Base-by-base conservation (phyloP, 129 eudicot species). In the Logfia minima region DNA sequence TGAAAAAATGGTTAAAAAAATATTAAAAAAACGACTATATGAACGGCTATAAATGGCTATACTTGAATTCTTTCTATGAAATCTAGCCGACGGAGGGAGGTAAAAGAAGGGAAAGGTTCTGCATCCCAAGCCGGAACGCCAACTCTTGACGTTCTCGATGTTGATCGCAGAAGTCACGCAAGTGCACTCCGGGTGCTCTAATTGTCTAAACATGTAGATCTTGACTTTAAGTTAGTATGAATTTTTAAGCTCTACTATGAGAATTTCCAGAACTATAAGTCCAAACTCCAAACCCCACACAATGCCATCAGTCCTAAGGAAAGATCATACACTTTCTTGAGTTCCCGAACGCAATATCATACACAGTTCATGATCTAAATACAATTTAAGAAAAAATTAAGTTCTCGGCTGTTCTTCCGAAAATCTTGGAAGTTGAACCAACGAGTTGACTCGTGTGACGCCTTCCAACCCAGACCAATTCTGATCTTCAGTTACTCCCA, bases 381-480 rank as follows among this genome's bases (percentile, higher is more conserved):
- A 6, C 18, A 63, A 48, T 62, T 34, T 21, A 63, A 29, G 35
- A 66, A 7, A 62, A 78, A 55, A 18, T 83, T 51, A 84, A 3
- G 88, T 73, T 62, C 88, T 81, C 26, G 86, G 83, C 75, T 83
- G 85, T 75, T 94, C 99, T 65, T 84, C 88, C 1, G 96, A 91
- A 82, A 94, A 94, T 85, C 99, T 89, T 9, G 99, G 99, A 78
- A 94, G 97, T 71, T 94, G 99, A 83, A 94, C 99, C 41, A 94
- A 79, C 6, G 99, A 94, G 85, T 94, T 94, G 71, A 94, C 99
- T 70, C 99, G 87, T 4, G 99, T 94, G 3, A 94, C 96, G 3
- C 97, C 99, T 88, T 94, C 99, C 90, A 94, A 86, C 60, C 99
- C 97, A 5, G 94, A 94, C 98, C 98, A 92, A 58, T 86, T 84